phyloP scores from a whole-genome alignment of 169 alveolate genomes.

The Toxoplasma gondii region DNA sequence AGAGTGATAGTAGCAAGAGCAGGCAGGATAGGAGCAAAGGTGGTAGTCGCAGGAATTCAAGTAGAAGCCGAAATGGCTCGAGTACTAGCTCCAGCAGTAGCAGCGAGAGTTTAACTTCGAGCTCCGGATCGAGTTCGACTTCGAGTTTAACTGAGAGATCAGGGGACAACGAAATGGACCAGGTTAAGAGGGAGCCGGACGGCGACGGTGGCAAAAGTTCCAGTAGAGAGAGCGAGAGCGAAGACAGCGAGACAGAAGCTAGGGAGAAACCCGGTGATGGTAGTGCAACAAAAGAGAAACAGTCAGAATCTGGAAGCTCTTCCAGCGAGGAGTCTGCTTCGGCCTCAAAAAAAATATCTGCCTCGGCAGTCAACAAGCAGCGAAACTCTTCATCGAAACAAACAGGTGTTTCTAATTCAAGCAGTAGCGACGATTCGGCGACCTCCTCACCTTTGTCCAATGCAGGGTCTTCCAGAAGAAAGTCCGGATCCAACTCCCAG shows the following conservation, averaged over 20 bases:
- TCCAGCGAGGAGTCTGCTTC: background rate
- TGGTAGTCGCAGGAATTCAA: too few species aligned
- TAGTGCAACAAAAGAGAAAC: background rate
- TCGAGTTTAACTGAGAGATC: background rate
- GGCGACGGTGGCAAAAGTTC: background rate
- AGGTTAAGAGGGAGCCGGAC: background rate
- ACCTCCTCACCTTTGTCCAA: too few species aligned
- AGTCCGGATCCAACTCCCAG: background rate
- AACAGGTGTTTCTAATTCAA: too few species aligned
- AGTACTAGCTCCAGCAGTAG: background rate
- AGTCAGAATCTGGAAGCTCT: background rate
- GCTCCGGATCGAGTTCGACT: background rate
- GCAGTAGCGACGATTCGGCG: too few species aligned
- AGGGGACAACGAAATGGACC: background rate
- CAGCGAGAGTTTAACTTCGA: background rate
- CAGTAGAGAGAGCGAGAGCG: background rate
- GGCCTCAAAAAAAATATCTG: too few species aligned
- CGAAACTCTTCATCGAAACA: too few species aligned
- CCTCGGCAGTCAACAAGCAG: too few species aligned
- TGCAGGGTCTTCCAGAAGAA: too few species aligned
- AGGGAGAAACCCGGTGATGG: background rate
- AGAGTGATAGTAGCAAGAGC: background rate
- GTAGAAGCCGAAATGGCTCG: background rate
- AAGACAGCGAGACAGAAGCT: background rate
- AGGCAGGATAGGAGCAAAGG: too few species aligned